phyloP scores from a whole-genome alignment of 2,329 filamentous ascomycete species.

The Aureobasidium pullulans region DNA sequence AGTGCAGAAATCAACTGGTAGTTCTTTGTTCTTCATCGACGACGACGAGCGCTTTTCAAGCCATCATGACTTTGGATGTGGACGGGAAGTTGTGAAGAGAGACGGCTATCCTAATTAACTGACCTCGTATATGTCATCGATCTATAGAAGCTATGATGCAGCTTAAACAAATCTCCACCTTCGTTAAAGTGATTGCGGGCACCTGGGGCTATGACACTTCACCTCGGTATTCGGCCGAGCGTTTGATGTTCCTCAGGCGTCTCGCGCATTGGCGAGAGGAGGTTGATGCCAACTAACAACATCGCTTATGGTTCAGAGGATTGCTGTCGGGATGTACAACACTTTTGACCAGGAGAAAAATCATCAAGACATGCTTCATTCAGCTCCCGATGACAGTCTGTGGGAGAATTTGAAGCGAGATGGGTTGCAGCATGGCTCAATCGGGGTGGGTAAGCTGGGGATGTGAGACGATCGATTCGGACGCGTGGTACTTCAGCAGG shows the following conservation, averaged over 20 bases:
- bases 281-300: neutral
- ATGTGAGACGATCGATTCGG: neutral
- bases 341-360: too few species aligned
- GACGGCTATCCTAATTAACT: neutral
- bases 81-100: too few species aligned
- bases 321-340: too few species aligned
- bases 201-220: neutral
- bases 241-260: neutral
- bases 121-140: neutral
- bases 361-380: neutral
- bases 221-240: neutral
- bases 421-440: neutral
- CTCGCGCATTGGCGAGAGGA: neutral
- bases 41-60: neutral
- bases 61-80: neutral
- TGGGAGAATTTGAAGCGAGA: neutral
- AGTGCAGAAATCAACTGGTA: neutral
- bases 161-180: neutral
- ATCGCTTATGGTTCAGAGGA: too few species aligned
- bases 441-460: neutral
- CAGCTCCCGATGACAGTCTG: neutral
- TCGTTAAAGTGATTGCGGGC: slow-evolving; percentile 1
- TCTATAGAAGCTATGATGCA: neutral
- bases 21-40: neutral
- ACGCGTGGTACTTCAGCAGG: neutral